phyloP scores from a whole-genome alignment of 148 eudicot genomes.

The Chenopodium formosanum region DNA sequence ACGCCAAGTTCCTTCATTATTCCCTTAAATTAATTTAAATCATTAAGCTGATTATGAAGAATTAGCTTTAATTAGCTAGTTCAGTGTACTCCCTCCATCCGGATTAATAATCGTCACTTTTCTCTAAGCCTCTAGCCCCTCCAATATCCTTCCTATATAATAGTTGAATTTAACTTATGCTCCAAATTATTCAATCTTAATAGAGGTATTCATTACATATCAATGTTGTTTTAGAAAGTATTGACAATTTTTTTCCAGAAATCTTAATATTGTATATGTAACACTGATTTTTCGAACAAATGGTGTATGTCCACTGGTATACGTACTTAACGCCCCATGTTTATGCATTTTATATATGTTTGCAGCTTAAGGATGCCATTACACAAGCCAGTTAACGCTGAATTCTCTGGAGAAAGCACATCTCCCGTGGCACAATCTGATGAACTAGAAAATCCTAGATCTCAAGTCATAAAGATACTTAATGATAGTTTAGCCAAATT shows the following conservation, averaged over 20 bases:
- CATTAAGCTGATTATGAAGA: too few relatives aligned
- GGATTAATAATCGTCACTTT: too few relatives aligned
- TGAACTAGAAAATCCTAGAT: slow-evolving; percentile 51
- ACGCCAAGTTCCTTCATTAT: not conserved
- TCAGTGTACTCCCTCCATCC: too few relatives aligned
- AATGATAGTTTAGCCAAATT: slow-evolving; percentile 61
- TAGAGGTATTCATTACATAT: too few relatives aligned
- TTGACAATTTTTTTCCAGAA: not conserved
- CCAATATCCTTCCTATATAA: too few relatives aligned
- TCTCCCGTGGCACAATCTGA: slow-evolving; percentile 30
- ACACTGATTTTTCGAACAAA: not conserved
- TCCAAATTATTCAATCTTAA: too few relatives aligned
- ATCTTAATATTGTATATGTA: too few relatives aligned
- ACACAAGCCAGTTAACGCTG: slow-evolving; percentile 40
- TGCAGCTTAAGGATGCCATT: slow-evolving; percentile 81
- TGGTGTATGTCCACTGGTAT: not conserved
- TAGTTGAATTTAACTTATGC: too few relatives aligned
- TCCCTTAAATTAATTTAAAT: too few relatives aligned
- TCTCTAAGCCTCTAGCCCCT: too few relatives aligned
- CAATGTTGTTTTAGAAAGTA: not conserved
- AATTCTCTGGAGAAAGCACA: slow-evolving; percentile 44
- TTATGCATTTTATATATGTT: slow-evolving; percentile 5
- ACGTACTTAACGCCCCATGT: slow-evolving; percentile 11
- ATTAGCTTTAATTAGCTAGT: too few relatives aligned
- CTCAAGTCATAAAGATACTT: slow-evolving; percentile 47